Base-by-base conservation (phyloP, 805 yeast species). In the Metschnikowia reukaufii region DNA sequence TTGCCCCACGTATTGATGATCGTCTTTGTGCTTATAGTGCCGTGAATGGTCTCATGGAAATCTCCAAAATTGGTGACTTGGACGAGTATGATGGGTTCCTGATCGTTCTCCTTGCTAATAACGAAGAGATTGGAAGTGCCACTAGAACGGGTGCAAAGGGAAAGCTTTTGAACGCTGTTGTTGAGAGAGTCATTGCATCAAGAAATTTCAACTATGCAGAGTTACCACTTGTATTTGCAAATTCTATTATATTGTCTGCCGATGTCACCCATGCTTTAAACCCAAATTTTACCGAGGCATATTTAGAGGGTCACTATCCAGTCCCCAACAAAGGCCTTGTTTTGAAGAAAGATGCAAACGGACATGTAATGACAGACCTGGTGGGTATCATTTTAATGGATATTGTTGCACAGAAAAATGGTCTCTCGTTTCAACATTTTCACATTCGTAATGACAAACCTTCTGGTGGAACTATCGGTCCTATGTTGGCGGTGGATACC, bases 391-490 rank as follows among this genome's bases (percentile, higher is more conserved):
- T 52, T 5, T 55, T 71, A 10, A 45, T 71, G 49, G 45, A 55
- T 35, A 35, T 51, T 10, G 56, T 71, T n/a, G 62, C 68, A 9
- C 29, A 48, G 8, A 47, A 48, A 20, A 51, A 62, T 36, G 59
- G 54, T 15, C 57, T 66, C 4, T 51, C 59, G 30, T 49, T 72
- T 21, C 77, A 72, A 48, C 58, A 56, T 25, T 72, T 72, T 46
- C 76, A 72, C 45, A 65, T 71, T 23, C 58, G 74, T 19, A 72
- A 72, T 49, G 76, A 68, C 46, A 58, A 60, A n/a, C 58, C 70
- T 16, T 66, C 72, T 2, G 77, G 77, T 3, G 66, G 73, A 9
- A 72, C 77, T 10, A 72, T 72, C 39, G 77, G 77, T 1, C 76
- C 77, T 1, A 62, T 64, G 41, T 52, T 72, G 53, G 66, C 73